These are phyloP conservation scores for Seiridium unicorne DNA, from an alignment of 2,329 filamentous ascomycete genomes.

Conservation along the genomic window DNA sequence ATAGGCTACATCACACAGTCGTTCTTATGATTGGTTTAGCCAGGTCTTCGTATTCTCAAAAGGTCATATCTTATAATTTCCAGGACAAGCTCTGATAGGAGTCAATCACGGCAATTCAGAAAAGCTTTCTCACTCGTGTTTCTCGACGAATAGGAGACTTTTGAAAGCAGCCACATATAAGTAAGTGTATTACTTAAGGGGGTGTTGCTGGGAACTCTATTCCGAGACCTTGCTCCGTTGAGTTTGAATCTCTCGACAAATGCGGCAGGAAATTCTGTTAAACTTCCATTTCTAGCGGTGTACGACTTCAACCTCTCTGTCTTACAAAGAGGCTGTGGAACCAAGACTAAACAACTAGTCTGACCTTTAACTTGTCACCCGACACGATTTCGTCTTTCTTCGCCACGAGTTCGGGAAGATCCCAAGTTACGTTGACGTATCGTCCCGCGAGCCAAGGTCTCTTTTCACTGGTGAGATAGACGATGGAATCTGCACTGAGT, in stretches of 20 bases:
- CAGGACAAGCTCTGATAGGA: neutral
- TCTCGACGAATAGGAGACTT: no score
- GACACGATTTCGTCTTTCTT: slow-evolving; percentile 26
- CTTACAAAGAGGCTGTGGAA: neutral
- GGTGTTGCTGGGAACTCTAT: neutral
- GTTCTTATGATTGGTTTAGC: no score
- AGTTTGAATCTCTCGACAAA: no score
- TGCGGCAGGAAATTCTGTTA: no score
- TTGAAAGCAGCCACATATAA: neutral
- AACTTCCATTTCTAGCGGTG: no score
- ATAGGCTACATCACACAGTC: no score
- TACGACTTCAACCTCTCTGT: no score
- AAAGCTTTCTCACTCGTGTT: neutral
- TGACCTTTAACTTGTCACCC: slow-evolving; percentile 24
- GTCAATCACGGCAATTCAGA: neutral
- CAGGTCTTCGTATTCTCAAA: no score
- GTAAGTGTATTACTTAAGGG: neutral
- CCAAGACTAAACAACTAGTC: slow-evolving; percentile 17
- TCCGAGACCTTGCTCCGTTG: no score
- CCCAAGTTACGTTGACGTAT: slow-evolving; percentile 37
- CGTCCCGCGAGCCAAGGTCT: slow-evolving; percentile 31
- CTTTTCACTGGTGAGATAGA: slow-evolving; percentile 25
- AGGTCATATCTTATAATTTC: neutral
- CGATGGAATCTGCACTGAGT: slow-evolving; percentile 26
- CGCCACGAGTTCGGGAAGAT: slow-evolving; percentile 32